Conservation (phyloP, 192 early-diverging fungal species). For the Backusella morwellensis region DNA sequence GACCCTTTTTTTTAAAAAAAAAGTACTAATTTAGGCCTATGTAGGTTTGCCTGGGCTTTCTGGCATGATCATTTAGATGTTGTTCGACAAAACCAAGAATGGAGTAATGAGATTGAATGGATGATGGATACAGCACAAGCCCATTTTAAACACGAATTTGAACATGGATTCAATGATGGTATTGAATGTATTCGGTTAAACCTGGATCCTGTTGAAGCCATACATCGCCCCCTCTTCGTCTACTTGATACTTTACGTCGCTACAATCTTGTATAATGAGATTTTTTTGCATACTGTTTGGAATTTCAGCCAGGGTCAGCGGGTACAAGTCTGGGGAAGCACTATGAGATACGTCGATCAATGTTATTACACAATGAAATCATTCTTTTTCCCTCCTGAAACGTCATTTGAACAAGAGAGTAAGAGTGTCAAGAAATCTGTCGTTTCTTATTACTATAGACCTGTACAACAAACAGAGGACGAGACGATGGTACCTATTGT, state of each 20-base stretch:
- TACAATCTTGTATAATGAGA: conserved; percentile 24
- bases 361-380: neutral
- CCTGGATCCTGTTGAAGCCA: conserved; percentile 53
- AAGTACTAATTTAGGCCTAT: neutral
- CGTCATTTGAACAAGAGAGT: neutral
- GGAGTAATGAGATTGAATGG: conserved; percentile 39
- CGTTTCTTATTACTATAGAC: neutral
- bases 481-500: conserved; percentile 49
- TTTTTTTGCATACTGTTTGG: conserved; percentile 8
- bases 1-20: neutral
- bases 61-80: conserved; percentile 40
- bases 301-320: conserved; percentile 1
- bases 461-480: neutral
- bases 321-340: conserved; percentile 15
- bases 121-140: conserved; percentile 39
- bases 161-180: conserved; percentile 38
- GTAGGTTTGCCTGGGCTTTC: conserved; percentile 56
- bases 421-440: neutral
- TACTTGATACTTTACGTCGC: conserved; percentile 42
- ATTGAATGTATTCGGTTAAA: conserved; percentile 54
- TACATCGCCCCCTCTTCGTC: conserved; percentile 56
- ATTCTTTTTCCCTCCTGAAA: neutral
- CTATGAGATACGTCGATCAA: neutral
- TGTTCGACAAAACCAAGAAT: conserved; percentile 27
- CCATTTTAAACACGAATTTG: conserved; percentile 37